Evolutionary conservation across 2,329 filamentous ascomycete genomes (phyloP).

Genomic region (Orbilia ellipsospora): DNA sequence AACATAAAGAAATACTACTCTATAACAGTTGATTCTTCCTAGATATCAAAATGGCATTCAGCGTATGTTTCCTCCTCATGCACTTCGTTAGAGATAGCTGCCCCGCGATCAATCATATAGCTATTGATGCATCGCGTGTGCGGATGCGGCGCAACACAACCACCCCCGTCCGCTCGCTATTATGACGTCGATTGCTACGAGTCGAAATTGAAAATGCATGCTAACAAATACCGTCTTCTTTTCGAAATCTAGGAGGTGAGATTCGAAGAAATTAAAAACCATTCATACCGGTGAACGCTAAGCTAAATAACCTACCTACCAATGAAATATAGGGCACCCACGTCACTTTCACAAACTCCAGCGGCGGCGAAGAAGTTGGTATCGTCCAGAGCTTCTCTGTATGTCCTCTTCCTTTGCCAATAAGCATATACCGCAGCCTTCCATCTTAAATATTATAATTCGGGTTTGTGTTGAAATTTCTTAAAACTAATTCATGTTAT

Average conservation of each 20-base stretch:
- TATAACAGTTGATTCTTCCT: not conserved
- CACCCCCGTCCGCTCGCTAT: not conserved
- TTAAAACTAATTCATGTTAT: not conserved
- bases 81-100: no score
- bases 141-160: conserved; percentile 25
- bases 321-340: conserved; percentile 26
- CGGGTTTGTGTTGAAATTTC: no score
- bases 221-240: conserved; percentile 6
- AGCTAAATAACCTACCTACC: not conserved
- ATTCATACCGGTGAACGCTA: not conserved
- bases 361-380: conserved; percentile 49
- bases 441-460: no score
- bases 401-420: conserved; percentile 8
- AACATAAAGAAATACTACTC: not conserved
- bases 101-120: no score
- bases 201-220: not conserved
- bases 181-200: not conserved
- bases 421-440: no score
- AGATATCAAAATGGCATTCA: conserved; percentile 4
- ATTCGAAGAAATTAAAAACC: not conserved
- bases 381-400: conserved; percentile 36
- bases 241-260: conserved; percentile 11
- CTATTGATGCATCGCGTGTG: no score
- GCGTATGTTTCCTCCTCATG: not conserved
- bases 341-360: conserved; percentile 50